Evolutionary conservation across 192 early-diverging fungal genomes (phyloP), one percentile per base, ranked within the genome.

Genomic region (Mortierella hygrophila): DNA sequence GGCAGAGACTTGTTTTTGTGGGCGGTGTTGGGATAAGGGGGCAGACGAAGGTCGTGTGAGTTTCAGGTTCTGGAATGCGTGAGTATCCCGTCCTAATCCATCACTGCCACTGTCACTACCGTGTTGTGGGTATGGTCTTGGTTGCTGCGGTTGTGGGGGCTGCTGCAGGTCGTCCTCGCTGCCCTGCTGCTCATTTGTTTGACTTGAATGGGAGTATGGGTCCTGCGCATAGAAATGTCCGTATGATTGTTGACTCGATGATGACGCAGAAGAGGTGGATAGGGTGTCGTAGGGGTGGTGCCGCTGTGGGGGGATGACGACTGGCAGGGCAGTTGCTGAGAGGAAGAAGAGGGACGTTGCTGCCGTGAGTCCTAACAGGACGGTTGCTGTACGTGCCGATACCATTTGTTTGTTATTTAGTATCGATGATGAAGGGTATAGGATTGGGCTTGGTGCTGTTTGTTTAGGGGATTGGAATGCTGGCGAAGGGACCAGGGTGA

Each of bases 351-450:
- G 46, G 21, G 74, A 76, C n/a, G 49, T 63, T 16, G 82, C 82
- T 35, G 68, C 52, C 8, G 82, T 75, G 35, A 85, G 72, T n/a
- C 77, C 77, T 69, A 85, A 32, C 2, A 80, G 57, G 32, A 75
- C 47, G 4, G 69, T 70, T 40, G 47, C 65, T 37, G 71, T 20
- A 40, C 29, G 37, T 40, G 65, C 16, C 2, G 72, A 2, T 11
- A 80, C 44, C 70, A 80, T 80, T 55, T 18, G 21, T n/a, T 37
- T 42, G 55, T 7, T 44, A 1, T 75, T 1, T 38, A 3, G 20
- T n/a, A 37, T 42, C 8, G 75, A 44, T 4, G 75, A 10, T 65
- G 38, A 0, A 7, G 21, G 40, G 46, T 54, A 38, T 75, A 11
- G 21, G 71, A 46, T 38, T 20, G 68, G 23, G 23, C n/a, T 18